Percentiles rank a stretch among this genome's conserved stretches.
Evolutionary conservation across 1,284 basidiomycete genomes (phyloP).

Genomic region (Somion occarium): DNA sequence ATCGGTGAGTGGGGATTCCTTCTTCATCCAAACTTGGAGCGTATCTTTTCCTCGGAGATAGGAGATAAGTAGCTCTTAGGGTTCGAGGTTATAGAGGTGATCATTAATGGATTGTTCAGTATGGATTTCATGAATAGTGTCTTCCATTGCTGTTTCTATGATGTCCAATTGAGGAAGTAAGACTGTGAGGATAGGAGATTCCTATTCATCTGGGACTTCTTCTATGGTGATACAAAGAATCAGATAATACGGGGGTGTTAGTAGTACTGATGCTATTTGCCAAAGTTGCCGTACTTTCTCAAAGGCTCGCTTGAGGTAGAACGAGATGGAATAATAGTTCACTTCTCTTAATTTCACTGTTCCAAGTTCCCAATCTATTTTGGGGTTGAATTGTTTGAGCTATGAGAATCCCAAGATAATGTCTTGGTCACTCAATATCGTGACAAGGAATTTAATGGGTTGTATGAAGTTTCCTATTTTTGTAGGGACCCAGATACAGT

Average conservation of each 20-base stretch:
- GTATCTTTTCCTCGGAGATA: conserved; percentile 19
- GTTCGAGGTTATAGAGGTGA: no score
- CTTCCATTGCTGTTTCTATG: no score
- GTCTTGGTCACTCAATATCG: conserved; percentile 11
- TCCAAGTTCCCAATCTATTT: neutral
- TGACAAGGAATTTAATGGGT: conserved; percentile 8
- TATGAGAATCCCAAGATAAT: conserved; percentile 17
- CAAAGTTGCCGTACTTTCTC: conserved; percentile 1
- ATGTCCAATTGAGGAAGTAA: no score
- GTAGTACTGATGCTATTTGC: neutral
- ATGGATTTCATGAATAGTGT: no score
- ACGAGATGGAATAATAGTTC: no score
- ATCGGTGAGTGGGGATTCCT: no score
- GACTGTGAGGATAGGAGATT: no score
- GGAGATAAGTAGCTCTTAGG: no score
- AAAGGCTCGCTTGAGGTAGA: conserved; percentile 11
- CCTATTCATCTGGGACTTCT: no score
- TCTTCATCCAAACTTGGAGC: no score
- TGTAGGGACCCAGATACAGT: conserved; percentile 1
- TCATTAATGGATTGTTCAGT: no score
- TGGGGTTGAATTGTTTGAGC: conserved; percentile 20
- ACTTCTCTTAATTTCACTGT: conserved; percentile 18
- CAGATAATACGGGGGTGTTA: neutral
- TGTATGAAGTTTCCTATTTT: conserved; percentile 9
- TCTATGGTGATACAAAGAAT: no score